Evolutionary conservation across 257 asterid species (phyloP).

Genomic region (Gentiana dahurica): DNA sequence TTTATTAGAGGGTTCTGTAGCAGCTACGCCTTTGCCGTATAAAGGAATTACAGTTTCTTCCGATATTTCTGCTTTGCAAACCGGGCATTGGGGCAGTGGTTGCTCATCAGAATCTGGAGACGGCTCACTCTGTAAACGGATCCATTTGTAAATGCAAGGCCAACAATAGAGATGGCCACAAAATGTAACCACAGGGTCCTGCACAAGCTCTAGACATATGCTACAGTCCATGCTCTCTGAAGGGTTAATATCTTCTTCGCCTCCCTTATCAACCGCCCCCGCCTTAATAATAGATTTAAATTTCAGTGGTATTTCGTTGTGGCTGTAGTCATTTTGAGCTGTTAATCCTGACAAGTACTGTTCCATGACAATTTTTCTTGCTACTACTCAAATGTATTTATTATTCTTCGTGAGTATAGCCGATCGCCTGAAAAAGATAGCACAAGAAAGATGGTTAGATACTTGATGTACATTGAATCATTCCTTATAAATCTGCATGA

Average conservation of each 20-base stretch:
- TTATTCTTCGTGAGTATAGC: not conserved
- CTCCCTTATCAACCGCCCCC: slow-evolving; percentile 15
- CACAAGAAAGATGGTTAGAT: slow-evolving; percentile 7
- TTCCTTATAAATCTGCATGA: no score
- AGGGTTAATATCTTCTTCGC: slow-evolving; percentile 16
- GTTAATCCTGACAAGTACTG: slow-evolving; percentile 22
- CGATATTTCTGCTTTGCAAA: slow-evolving; percentile 55
- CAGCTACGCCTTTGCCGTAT: slow-evolving; percentile 45
- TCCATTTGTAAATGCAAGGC: slow-evolving; percentile 86
- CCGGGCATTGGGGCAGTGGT: slow-evolving; percentile 50
- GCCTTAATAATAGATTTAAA: slow-evolving; percentile 15
- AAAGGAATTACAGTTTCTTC: slow-evolving; percentile 56
- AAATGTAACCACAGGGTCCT: slow-evolving; percentile 69
- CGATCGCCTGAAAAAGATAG: slow-evolving; percentile 8
- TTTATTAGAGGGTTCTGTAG: slow-evolving; percentile 14
- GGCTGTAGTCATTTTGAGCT: slow-evolving; percentile 12
- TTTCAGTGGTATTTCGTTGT: slow-evolving; percentile 17
- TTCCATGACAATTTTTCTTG: slow-evolving; percentile 23
- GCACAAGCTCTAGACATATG: slow-evolving; percentile 59
- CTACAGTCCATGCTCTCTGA: slow-evolving; percentile 59
- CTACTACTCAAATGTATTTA: not conserved
- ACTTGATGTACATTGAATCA: not conserved
- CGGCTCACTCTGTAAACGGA: slow-evolving; percentile 22
- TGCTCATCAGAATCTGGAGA: slow-evolving; percentile 11
- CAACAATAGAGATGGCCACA: slow-evolving; percentile 92